Base-by-base conservation (phyloP, 768 basidiomycete species). In the Mycena albidolilacea region DNA sequence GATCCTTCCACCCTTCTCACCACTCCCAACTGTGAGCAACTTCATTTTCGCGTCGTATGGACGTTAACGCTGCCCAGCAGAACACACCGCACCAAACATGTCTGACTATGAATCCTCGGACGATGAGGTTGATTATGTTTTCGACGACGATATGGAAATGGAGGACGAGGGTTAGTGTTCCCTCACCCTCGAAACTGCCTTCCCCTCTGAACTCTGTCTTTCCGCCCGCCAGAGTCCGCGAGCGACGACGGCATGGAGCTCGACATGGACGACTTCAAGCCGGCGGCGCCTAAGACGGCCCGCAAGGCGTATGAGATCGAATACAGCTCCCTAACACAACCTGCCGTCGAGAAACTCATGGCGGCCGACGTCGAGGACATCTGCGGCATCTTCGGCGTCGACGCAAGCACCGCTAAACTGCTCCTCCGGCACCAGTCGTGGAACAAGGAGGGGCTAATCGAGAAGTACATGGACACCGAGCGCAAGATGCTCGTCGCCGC, bases 391-490 rank as follows among this genome's bases (percentile, higher is more conserved):
- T 91, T 97, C 39, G 95, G 95, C 37, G 92, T 97, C 62, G 93
- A 97, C 72, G 97, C 97, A 79, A 89, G 89, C 77, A 89, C 89
- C 3, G 97, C 97, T 5, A 87, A 90, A 2, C 84, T 97, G 38
- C 87, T 99, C 7, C 85, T 99, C 70, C 91, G 97, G 38, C 85
- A 94, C 83, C 90, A 93, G 86, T 86, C 88, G 67, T 99, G 98
- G 98, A 99, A 99, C 87, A 95, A 95, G 80, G 98, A 99, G 81
- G 92, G 93, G 68, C 89, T 99, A 21, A 95, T 96, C 76, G 97
- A 99, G 84, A 94, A 95, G 81, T 99, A 95, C 84, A 98, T 98
- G 96, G 97, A 98, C 77, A 94, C 95, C 71, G 90, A 95, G 0
- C 86, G 90, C 21, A 83, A 85, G 9, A 89, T 97, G 17, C 89